Evolutionary conservation across 495 filamentous ascomycete species (phyloP).

Genomic region (Penicillium ochrochloron): DNA sequence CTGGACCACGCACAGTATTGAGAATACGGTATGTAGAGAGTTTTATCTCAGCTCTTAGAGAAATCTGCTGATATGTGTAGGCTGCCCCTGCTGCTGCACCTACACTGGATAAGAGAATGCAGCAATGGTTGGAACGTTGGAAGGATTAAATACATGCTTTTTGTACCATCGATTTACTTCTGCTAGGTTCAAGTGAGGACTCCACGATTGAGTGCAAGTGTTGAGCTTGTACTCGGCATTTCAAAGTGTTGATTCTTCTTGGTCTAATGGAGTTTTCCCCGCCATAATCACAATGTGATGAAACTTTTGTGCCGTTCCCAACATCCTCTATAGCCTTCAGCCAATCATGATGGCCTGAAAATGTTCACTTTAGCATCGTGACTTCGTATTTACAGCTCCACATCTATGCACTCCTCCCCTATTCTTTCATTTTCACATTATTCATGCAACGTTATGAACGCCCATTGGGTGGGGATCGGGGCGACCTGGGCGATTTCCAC

Average conservation of each 20-base stretch:
- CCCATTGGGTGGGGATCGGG: background rate
- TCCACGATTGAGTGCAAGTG: background rate
- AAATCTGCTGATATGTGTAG: conserved; percentile 23
- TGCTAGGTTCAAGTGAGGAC: background rate
- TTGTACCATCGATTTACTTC: conserved; percentile 6
- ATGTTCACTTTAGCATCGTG: background rate
- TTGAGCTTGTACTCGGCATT: background rate
- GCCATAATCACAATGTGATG: conserved; percentile 1
- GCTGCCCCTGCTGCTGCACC: conserved; percentile 42
- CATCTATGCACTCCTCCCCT: background rate
- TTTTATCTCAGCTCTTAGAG: background rate
- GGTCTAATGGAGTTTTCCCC: background rate
- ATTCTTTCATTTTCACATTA: conserved; percentile 11
- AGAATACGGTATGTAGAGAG: conserved; percentile 65
- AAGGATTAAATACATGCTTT: conserved; percentile 29
- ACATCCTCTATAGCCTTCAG: background rate
- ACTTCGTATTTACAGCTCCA: conserved; percentile 12
- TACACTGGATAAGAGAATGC: conserved; percentile 39
- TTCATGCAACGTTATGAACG: conserved; percentile 9
- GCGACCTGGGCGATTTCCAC: conserved; percentile 24
- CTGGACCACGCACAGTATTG: conserved; percentile 57
- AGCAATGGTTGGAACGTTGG: conserved; percentile 40
- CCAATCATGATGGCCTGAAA: background rate
- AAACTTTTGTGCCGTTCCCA: conserved; percentile 12
- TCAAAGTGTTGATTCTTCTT: background rate